Conservation (phyloP, 164 flowering plant genomes). For the Santalum album region DNA sequence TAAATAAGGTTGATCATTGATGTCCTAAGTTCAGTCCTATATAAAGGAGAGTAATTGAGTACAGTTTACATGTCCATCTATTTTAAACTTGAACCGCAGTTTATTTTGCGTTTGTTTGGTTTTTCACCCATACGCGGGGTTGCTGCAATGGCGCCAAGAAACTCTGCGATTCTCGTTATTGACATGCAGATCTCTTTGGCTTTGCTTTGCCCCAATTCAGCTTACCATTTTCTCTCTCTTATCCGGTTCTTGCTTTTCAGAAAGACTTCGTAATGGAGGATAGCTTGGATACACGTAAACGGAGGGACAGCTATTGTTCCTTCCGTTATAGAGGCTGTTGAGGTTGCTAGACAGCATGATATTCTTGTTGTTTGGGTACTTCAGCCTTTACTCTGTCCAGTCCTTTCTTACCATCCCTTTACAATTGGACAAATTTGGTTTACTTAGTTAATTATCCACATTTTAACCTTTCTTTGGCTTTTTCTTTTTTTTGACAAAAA, state of each 20-base stretch:
- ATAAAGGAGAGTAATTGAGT: too few species aligned
- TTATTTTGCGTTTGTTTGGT: too few species aligned
- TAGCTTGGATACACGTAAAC: slow-evolving; percentile 30
- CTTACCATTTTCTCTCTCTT: background rate
- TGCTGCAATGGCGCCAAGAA: slow-evolving; percentile 12
- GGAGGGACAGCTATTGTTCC: slow-evolving; percentile 70
- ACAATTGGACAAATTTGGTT: too few species aligned
- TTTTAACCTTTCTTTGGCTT: too few species aligned
- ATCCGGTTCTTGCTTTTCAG: slow-evolving; percentile 24
- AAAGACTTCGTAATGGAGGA: slow-evolving; percentile 60
- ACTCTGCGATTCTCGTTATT: slow-evolving; percentile 63
- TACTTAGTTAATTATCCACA: too few species aligned
- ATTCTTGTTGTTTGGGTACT: slow-evolving; percentile 67
- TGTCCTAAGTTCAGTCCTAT: too few species aligned
- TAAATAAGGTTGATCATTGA: too few species aligned
- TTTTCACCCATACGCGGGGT: too few species aligned
- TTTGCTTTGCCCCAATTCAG: too few species aligned
- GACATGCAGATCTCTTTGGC: slow-evolving; percentile 70
- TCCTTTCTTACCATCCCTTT: background rate
- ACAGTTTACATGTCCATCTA: too few species aligned
- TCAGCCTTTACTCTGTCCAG: background rate
- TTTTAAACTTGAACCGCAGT: too few species aligned
- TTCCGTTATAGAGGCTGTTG: slow-evolving; percentile 52
- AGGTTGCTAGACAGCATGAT: slow-evolving; percentile 57
- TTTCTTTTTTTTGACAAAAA: too few species aligned